Evolutionary conservation across 1,139 yeast genomes (phyloP).

Genomic region (Yamadazyma aaseri): DNA sequence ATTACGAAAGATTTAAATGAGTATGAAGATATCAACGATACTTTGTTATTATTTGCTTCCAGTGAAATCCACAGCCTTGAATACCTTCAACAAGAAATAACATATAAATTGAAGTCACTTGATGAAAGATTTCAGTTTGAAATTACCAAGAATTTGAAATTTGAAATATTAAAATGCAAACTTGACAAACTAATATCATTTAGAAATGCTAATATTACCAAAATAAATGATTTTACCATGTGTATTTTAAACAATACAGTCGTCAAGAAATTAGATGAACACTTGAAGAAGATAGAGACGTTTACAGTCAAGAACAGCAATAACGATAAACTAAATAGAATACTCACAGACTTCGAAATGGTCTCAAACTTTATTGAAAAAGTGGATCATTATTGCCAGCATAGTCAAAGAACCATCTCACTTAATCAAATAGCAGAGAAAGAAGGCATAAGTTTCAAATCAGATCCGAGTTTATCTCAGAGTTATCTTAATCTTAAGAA

Average conservation of each 20-base stretch:
- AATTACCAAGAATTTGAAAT: constrained; percentile 8
- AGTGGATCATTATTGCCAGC: constrained; percentile 16
- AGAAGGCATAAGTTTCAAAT: constrained; percentile 2
- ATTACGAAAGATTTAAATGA: constrained; percentile 8
- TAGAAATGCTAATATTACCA: constrained; percentile 6
- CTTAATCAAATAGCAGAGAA: constrained; percentile 10
- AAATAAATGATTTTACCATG: constrained; percentile 9
- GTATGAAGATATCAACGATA: constrained; percentile 9
- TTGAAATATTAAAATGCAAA: constrained; percentile 7
- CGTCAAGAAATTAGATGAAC: constrained; percentile 13
- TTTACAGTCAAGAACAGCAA: constrained; percentile 5
- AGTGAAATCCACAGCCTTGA: constrained; percentile 19
- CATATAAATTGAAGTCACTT: constrained; percentile 8
- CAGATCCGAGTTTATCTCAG: not conserved
- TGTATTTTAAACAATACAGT: constrained; percentile 10
- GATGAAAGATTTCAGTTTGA: constrained; percentile 9
- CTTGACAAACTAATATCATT: constrained; percentile 10
- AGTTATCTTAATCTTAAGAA: constrained; percentile 12
- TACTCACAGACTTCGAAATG: constrained; percentile 16
- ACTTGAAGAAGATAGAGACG: constrained; percentile 13
- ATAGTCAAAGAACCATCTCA: constrained; percentile 11
- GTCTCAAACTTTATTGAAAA: constrained; percentile 16
- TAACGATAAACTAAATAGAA: constrained; percentile 5
- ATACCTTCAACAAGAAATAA: constrained; percentile 7
- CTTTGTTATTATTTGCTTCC: constrained; percentile 18